Evolutionary conservation across 2,329 filamentous ascomycete genomes (phyloP), one percentile per base, ranked within the genome.

Genomic region (Ceratocystis harringtonii): DNA sequence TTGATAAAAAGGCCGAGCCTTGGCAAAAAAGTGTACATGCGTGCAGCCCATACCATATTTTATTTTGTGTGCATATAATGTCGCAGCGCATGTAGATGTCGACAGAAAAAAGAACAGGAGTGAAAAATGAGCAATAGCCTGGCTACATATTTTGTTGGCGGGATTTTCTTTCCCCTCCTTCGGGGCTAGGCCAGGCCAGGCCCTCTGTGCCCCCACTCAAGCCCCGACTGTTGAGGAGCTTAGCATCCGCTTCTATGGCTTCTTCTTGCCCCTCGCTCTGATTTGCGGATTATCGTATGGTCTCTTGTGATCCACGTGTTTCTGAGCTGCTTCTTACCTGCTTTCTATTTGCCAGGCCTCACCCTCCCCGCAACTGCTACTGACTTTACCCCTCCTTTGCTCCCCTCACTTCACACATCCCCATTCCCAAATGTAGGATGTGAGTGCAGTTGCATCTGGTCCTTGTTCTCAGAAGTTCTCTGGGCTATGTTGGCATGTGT

Each of bases 291-390:
- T 25, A 19, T 52, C n/a, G n/a, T 52, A 52, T 52, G n/a, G n/a
- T 36, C 25, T 36, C 17, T 8, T 19, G 12, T 28, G 55, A 58
- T 36, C 28, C 55, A 58, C 55, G 28, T 58, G 55, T 30, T 32
- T 32, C 15, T 8, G 28, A 5, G 55, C 32, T 58, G 25, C 48
- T 52, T 52, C 48, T 52, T 52, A 19, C 28, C n/a, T 32, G 55
- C 5, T 58, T 58, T 17, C 55, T 58, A 58, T 58, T 58, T 58
- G 55, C 55, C 28, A 58, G 28, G 15, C 55, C 55, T 57, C 52
- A 15, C 17, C 15, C 52, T n/a, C 48, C 48, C 48, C 48, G n/a
- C 48, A 50, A 41, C 36, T 41, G 4, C 36, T 41, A 15, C 36
- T 41, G 36, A 12, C 10, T 41, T 41, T 41, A 41, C 48, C 22